A percentile compares a stretch with the other conserved stretches of the same genome.
Conservation (phyloP, 495 filamentous ascomycete species). For the Hypoxylon cercidicola region DNA sequence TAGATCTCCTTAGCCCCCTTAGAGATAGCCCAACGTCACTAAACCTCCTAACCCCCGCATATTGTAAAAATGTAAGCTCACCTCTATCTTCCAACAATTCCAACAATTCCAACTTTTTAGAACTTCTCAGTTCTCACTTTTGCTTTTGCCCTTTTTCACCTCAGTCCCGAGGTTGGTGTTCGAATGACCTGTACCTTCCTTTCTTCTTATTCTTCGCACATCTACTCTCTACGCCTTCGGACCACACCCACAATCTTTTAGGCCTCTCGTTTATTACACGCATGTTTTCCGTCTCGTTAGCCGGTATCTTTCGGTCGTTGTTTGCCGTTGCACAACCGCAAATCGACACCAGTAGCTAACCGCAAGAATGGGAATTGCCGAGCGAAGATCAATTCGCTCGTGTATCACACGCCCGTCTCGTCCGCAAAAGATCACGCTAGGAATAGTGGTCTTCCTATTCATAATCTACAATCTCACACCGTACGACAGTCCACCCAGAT, state of each 20-base stretch:
- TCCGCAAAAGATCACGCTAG: conserved; percentile 41
- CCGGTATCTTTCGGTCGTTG: conserved; percentile 11
- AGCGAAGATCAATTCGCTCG: conserved; percentile 42
- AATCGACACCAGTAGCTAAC: conserved; percentile 11
- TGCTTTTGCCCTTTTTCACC: conserved; percentile 6
- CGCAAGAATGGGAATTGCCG: conserved; percentile 42
- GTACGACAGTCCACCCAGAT: conserved; percentile 37
- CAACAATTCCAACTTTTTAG: conserved; percentile 22
- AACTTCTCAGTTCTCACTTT: conserved; percentile 29
- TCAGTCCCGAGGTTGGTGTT: not conserved
- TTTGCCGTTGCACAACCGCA: conserved; percentile 13
- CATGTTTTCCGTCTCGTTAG: conserved; percentile 24
- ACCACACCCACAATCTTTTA: conserved; percentile 14
- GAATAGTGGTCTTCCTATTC: conserved; percentile 33
- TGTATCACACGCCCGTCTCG: conserved; percentile 42
- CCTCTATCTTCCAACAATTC: conserved; percentile 8
- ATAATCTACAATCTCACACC: conserved; percentile 40
- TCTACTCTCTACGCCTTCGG: not conserved
- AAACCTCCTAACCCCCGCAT: conserved; percentile 36
- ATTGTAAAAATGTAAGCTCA: conserved; percentile 15
- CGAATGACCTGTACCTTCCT: conserved; percentile 11
- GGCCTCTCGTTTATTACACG: conserved; percentile 19
- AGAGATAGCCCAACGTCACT: conserved; percentile 32
- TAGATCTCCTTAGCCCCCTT: conserved; percentile 11
- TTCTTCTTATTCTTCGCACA: not conserved